Evolutionary conservation across 177 flowering plant genomes (phyloP).

Genomic region (Vitis hybrid): DNA sequence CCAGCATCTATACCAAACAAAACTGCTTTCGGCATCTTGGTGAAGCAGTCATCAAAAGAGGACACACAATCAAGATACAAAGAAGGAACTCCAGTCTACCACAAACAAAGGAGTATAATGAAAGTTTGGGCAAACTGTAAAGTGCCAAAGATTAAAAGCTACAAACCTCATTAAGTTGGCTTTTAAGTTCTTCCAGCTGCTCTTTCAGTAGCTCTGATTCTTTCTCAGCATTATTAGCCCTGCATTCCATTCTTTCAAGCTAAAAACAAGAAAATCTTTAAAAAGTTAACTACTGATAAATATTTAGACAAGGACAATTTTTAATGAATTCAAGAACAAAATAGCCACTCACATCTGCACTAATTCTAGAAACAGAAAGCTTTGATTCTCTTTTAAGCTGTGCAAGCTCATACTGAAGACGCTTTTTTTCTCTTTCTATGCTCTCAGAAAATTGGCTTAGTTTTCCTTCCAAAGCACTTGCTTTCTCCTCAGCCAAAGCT

Average conservation of each 20-base stretch:
- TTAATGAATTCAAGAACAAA: constrained; percentile 1
- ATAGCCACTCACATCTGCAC: constrained; percentile 64
- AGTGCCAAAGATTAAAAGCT: background rate
- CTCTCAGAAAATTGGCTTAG: constrained; percentile 49
- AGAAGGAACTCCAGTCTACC: background rate
- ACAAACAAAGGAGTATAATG: background rate
- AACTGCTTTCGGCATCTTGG: background rate
- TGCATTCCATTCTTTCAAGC: constrained; percentile 82
- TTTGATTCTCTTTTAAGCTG: constrained; percentile 62
- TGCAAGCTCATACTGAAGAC: constrained; percentile 51
- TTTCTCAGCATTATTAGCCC: constrained; percentile 76
- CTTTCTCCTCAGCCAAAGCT: constrained; percentile 67
- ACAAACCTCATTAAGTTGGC: constrained; percentile 67
- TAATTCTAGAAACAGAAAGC: constrained; percentile 63
- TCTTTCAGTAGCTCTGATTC: constrained; percentile 62
- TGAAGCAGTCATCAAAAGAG: background rate
- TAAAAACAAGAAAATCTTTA: constrained; percentile 24
- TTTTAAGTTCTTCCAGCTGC: constrained; percentile 59
- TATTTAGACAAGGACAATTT: background rate
- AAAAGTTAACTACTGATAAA: background rate
- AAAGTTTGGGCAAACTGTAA: background rate
- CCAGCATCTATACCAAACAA: background rate
- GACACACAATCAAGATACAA: background rate
- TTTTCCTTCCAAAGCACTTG: constrained; percentile 45
- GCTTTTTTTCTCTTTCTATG: constrained; percentile 59